Percentiles rank a stretch among this genome's conserved stretches.
phyloP scores from a whole-genome alignment of 208 protist species.

The Crithidia expoeki region DNA sequence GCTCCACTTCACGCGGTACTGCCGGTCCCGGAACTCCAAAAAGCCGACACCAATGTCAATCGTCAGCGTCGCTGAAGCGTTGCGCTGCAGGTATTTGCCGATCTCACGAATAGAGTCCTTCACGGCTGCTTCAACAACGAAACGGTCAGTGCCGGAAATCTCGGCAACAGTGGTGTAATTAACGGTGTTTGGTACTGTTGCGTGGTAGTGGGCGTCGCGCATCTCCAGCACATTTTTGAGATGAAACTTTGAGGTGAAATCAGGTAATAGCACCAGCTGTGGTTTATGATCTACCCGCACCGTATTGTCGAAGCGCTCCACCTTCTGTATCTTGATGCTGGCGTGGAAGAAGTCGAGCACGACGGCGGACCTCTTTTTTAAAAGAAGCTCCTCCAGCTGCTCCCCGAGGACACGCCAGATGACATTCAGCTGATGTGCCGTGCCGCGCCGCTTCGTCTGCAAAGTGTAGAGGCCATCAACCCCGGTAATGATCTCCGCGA shows the following conservation, averaged over 20 bases:
- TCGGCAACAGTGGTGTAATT: conserved; percentile 51
- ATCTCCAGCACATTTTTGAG: conserved; percentile 79
- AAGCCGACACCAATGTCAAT: conserved; percentile 78
- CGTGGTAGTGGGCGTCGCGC: conserved; percentile 82
- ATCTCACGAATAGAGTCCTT: conserved; percentile 85
- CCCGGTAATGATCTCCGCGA: conserved; percentile 64
- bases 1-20: conserved; percentile 85
- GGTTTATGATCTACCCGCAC: conserved; percentile 72
- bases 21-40: conserved; percentile 68
- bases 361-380: conserved; percentile 67
- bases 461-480: conserved; percentile 60
- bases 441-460: conserved; percentile 63
- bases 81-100: conserved; percentile 82
- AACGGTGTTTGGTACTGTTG: conserved; percentile 54
- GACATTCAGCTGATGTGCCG: conserved; percentile 54
- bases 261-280: conserved; percentile 78
- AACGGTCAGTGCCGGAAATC: conserved; percentile 54
- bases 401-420: conserved; percentile 77
- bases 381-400: conserved; percentile 61
- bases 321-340: conserved; percentile 77
- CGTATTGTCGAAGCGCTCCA: conserved; percentile 52
- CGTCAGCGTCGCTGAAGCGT: conserved; percentile 50
- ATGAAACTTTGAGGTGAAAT: conserved; percentile 86
- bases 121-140: conserved; percentile 75
- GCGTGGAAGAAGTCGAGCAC: conserved; percentile 81